Evolutionary conservation across 345 rosid species (phyloP), one percentile per base, ranked within the genome.

Genomic region (Theobroma cacao): DNA sequence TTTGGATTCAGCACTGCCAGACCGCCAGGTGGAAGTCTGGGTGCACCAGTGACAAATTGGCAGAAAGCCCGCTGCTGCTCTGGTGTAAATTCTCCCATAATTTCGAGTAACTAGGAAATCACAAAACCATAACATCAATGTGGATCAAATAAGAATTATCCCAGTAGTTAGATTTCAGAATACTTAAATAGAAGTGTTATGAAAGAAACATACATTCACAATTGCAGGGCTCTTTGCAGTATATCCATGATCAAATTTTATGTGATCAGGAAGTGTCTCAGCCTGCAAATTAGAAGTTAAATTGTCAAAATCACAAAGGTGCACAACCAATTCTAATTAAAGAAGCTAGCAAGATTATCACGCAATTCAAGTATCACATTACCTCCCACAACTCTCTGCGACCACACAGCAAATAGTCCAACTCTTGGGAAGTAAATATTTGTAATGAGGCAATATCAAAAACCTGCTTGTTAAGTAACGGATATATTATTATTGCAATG

Each of bases 361-460:
- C 55, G 76, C 5, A 75, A 77, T 53, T 28, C 36, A 4, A 40
- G 30, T 6, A 47, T 62, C 6, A 61, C 59, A 31, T 81, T 87
- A 94, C 98, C 98, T 97, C 91, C 99, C 99, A 94, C 90, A 94
- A 73, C 86, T 97, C 99, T 82, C 98, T 87, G 53, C 94, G 98
- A 52, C 99, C 98, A 83, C 99, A 97, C 20, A 97, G 90, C 90
- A 94, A 85, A 83, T 97, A 88, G 79, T 97, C 99, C 89, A 94
- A 80, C 77, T 97, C 99, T 41, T 79, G 84, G 30, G 99, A 94
- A 40, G 91, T 85, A 86, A 97, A 97, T 85, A 97, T 91, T 97
- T 94, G 98, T 38, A 97, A 83, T 18, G 98, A 90, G 47, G 97
- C 68, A 65, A 97, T 78, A 84, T 97, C 99, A 87, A 97, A 93